Percentiles rank a stretch among this genome's conserved stretches.
Conservation (phyloP, 306 rosid species). For the Rubus idaeus region DNA sequence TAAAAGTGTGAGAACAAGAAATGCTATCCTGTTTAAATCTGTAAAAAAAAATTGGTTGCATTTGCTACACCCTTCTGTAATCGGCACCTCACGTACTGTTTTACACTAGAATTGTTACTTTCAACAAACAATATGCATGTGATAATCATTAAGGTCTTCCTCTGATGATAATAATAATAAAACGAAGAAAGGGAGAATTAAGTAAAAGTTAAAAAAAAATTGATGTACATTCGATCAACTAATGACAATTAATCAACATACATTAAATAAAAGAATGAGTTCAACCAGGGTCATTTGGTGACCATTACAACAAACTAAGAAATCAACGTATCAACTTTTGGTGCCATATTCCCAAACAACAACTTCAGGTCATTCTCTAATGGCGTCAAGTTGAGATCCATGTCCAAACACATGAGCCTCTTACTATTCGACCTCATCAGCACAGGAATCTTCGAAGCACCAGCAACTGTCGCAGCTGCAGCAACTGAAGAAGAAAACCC, state of each 20-base stretch:
- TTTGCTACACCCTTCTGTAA: too few species aligned
- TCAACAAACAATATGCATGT: too few species aligned
- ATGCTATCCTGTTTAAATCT: too few species aligned
- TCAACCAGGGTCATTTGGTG: not conserved
- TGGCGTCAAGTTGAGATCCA: constrained; percentile 57
- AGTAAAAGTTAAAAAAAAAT: too few species aligned
- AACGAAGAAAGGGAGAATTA: not conserved
- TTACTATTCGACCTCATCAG: constrained; percentile 46
- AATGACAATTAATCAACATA: not conserved
- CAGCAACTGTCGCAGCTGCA: constrained; percentile 5
- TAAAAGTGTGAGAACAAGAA: too few species aligned
- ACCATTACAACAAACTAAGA: constrained; percentile 8
- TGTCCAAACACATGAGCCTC: constrained; percentile 47
- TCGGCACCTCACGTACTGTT: too few species aligned
- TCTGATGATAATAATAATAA: too few species aligned
- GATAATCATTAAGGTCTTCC: too few species aligned
- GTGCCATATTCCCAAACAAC: constrained; percentile 55
- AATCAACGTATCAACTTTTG: constrained; percentile 33
- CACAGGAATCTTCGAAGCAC: constrained; percentile 36
- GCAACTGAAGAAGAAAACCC: not conserved
- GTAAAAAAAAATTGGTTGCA: too few species aligned
- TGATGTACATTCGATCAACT: not conserved
- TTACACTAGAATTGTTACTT: too few species aligned
- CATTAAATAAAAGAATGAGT: not conserved
- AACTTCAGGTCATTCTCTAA: constrained; percentile 65